Percentiles rank a stretch among this genome's conserved stretches.
Evolutionary conservation across 2,329 filamentous ascomycete genomes (phyloP).

Genomic region (Nakataea oryzae): DNA sequence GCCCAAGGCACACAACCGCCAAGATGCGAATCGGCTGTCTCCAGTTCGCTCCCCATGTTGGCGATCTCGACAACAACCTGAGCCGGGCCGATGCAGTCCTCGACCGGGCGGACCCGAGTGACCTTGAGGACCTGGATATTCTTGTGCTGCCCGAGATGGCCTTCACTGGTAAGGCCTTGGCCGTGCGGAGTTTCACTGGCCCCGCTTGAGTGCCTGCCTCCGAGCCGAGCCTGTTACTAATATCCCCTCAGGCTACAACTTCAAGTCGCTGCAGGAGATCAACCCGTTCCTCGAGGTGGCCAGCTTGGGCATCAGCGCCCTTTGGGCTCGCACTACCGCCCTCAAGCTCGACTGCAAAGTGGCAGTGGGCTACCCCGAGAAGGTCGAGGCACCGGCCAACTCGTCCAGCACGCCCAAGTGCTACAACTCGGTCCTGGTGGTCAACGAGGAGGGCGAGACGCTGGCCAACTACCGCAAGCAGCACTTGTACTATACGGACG

Average conservation of each 20-base stretch:
- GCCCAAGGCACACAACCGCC: background rate
- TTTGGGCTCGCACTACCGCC: constrained; percentile 62
- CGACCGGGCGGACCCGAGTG: constrained; percentile 33
- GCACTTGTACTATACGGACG: constrained; percentile 48
- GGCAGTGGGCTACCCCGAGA: constrained; percentile 65
- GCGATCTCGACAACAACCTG: constrained; percentile 60
- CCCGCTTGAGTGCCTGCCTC: background rate
- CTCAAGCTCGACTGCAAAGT: constrained; percentile 58
- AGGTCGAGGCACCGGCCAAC: constrained; percentile 40
- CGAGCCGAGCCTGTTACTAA: background rate
- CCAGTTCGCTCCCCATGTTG: constrained; percentile 63
- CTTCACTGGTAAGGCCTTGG: constrained; percentile 49
- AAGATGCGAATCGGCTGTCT: constrained; percentile 35
- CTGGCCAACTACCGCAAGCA: constrained; percentile 51
- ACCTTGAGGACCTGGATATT: constrained; percentile 58
- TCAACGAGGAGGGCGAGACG: constrained; percentile 48
- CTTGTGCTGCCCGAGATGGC: constrained; percentile 68
- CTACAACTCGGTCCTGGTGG: constrained; percentile 44
- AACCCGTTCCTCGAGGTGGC: constrained; percentile 57
- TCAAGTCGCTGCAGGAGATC: constrained; percentile 58
- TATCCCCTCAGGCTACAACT: constrained; percentile 57
- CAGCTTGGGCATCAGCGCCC: constrained; percentile 53
- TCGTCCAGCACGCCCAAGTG: constrained; percentile 23
- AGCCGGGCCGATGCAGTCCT: constrained; percentile 56
- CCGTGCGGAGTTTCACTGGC: background rate